Evolutionary conservation across 2,329 filamentous ascomycete genomes (phyloP).

Genomic region (Epichloe gansuensis): DNA sequence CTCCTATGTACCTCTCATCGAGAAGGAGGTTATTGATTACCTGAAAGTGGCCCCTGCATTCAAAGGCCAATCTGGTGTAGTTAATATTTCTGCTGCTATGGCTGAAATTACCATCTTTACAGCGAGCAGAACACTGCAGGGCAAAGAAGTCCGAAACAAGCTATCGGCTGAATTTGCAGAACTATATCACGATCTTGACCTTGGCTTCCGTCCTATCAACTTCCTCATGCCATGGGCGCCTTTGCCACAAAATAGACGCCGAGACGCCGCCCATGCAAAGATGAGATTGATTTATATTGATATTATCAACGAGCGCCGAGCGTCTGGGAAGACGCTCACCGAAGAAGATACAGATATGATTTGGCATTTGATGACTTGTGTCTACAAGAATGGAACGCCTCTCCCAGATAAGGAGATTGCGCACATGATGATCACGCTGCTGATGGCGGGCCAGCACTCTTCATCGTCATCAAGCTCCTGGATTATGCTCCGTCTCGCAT

Average conservation of each 20-base stretch:
- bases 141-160: slow-evolving; percentile 65
- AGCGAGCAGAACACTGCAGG: slow-evolving; percentile 73
- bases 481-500: slow-evolving; percentile 74
- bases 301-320: slow-evolving; percentile 62
- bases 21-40: slow-evolving; percentile 59
- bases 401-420: slow-evolving; percentile 78
- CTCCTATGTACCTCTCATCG: slow-evolving; percentile 67
- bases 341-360: slow-evolving; percentile 62
- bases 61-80: slow-evolving; percentile 53
- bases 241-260: slow-evolving; percentile 74
- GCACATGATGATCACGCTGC: slow-evolving; percentile 86
- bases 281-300: slow-evolving; percentile 59
- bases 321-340: slow-evolving; percentile 35
- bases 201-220: slow-evolving; percentile 81
- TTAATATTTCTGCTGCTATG: slow-evolving; percentile 63
- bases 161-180: slow-evolving; percentile 65
- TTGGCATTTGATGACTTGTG: slow-evolving; percentile 75
- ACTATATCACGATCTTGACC: slow-evolving; percentile 79
- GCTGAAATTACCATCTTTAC: slow-evolving; percentile 85
- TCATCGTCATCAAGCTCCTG: slow-evolving; percentile 74
- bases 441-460: slow-evolving; percentile 87
- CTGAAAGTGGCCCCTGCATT: slow-evolving; percentile 54
- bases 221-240: slow-evolving; percentile 84
- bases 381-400: slow-evolving; percentile 68
- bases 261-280: slow-evolving; percentile 68